Evolutionary conservation across 2,329 filamentous ascomycete species (phyloP).

Genomic region (Aspergillus sojae): DNA sequence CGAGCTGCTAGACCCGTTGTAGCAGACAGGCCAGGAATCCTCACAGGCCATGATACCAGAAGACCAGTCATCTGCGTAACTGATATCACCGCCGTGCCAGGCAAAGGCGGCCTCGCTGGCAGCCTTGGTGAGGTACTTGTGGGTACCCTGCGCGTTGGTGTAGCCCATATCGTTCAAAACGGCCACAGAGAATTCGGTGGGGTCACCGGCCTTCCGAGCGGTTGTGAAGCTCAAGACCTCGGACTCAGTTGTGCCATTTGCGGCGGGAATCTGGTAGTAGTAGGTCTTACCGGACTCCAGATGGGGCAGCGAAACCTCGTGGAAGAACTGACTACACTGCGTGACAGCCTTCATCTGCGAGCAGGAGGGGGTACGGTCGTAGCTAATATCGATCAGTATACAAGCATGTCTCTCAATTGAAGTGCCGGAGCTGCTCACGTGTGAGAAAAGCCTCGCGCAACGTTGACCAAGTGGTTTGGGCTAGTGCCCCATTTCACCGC

Average conservation of each 20-base stretch:
- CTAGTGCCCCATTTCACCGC: slow-evolving; percentile 48
- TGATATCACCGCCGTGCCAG: slow-evolving; percentile 58
- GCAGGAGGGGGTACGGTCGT: slow-evolving; percentile 56
- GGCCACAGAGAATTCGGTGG: slow-evolving; percentile 47
- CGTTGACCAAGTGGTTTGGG: slow-evolving; percentile 36
- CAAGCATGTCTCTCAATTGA: too few relatives aligned
- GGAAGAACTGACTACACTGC: slow-evolving; percentile 56
- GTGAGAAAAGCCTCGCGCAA: slow-evolving; percentile 42
- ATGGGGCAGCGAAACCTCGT: slow-evolving; percentile 50
- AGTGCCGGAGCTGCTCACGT: slow-evolving; percentile 36
- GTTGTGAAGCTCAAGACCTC: slow-evolving; percentile 52
- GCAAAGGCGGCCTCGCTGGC: slow-evolving; percentile 52
- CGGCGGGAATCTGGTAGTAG: slow-evolving; percentile 54
- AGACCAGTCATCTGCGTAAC: slow-evolving; percentile 56
- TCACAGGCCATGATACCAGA: slow-evolving; percentile 55
- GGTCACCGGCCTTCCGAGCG: slow-evolving; percentile 47
- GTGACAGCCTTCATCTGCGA: slow-evolving; percentile 48
- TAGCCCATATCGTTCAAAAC: slow-evolving; percentile 59
- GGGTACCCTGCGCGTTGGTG: slow-evolving; percentile 55
- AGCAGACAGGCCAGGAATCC: slow-evolving; percentile 54
- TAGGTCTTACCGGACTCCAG: slow-evolving; percentile 51
- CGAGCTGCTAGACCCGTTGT: slow-evolving; percentile 50
- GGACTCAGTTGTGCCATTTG: slow-evolving; percentile 55
- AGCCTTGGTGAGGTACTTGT: slow-evolving; percentile 45
- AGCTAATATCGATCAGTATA: slow-evolving; percentile 31